Conservation (phyloP, 805 yeast genomes). For the Starmerella etchellsii region DNA sequence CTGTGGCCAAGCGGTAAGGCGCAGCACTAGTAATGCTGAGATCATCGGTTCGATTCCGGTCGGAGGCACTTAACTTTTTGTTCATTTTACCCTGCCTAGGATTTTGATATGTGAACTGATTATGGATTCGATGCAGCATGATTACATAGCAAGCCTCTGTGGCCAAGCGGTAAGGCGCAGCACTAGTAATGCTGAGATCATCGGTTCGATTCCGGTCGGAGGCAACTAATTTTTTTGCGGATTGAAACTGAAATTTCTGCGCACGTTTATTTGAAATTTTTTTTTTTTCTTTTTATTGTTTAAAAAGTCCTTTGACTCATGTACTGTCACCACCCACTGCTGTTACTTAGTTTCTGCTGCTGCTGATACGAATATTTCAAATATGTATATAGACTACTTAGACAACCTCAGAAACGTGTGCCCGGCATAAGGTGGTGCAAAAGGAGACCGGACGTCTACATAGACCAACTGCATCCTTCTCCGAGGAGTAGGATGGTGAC, state of each 20-base stretch:
- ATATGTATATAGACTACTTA: no score
- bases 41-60: slow-evolving; percentile 70
- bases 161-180: slow-evolving; percentile 76
- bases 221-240: slow-evolving; percentile 27
- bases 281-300: no score
- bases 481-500: slow-evolving; percentile 7
- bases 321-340: no score
- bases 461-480: slow-evolving; percentile 11
- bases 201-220: slow-evolving; percentile 66
- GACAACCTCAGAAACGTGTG: slow-evolving; percentile 22
- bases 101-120: no score
- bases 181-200: slow-evolving; percentile 82
- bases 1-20: slow-evolving; percentile 68
- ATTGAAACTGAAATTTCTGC: not conserved
- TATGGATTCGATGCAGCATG: no score
- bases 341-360: no score
- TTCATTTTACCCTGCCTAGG: no score
- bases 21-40: slow-evolving; percentile 82
- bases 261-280: not conserved
- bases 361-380: no score
- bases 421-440: slow-evolving; percentile 21
- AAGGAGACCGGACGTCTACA: slow-evolving; percentile 20
- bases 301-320: no score
- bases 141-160: slow-evolving; percentile 35
- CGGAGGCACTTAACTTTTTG: slow-evolving; percentile 37